Evolutionary conservation across 176 grass and related monocot genomes (phyloP).

Genomic region (Musa schizocarpa): DNA sequence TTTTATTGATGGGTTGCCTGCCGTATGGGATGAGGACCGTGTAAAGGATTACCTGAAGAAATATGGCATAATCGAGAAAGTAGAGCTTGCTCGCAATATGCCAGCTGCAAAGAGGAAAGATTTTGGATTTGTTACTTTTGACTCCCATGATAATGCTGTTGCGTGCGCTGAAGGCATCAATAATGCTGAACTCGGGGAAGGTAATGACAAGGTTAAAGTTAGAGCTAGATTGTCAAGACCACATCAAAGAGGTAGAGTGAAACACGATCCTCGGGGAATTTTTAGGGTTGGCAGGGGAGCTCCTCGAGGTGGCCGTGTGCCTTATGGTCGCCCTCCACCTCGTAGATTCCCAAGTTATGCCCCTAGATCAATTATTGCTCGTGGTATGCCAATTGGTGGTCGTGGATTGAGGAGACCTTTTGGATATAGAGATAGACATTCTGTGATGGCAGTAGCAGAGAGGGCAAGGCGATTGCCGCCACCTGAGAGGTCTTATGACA

Average conservation of each 20-base stretch:
- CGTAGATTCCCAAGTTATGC: conserved; percentile 34
- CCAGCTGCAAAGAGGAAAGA: conserved; percentile 84
- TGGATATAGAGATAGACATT: conserved; percentile 54
- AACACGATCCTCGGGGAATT: conserved; percentile 63
- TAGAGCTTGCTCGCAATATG: conserved; percentile 93
- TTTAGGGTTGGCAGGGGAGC: conserved; percentile 49
- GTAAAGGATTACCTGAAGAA: conserved; percentile 84
- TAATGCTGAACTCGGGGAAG: not conserved
- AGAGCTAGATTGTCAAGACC: conserved; percentile 79
- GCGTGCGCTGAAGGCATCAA: conserved; percentile 9
- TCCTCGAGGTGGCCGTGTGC: conserved; percentile 37
- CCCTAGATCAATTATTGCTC: conserved; percentile 29
- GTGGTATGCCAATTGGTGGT: conserved; percentile 32
- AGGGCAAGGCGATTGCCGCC: conserved; percentile 61
- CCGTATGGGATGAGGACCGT: conserved; percentile 77
- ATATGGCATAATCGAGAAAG: conserved; percentile 78
- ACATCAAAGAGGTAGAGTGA: conserved; percentile 66
- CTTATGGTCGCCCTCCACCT: conserved; percentile 34
- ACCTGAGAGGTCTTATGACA: conserved; percentile 49
- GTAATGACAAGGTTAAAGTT: conserved; percentile 35
- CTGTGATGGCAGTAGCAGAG: conserved; percentile 45
- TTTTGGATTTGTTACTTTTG: conserved; percentile 99
- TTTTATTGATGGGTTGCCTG: conserved; percentile 78
- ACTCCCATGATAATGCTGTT: conserved; percentile 82
- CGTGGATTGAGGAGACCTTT: conserved; percentile 59